Percentiles rank a stretch among this genome's conserved stretches.
phyloP scores from a whole-genome alignment of 345 rosid species.

The Schrenkiella parvula region DNA sequence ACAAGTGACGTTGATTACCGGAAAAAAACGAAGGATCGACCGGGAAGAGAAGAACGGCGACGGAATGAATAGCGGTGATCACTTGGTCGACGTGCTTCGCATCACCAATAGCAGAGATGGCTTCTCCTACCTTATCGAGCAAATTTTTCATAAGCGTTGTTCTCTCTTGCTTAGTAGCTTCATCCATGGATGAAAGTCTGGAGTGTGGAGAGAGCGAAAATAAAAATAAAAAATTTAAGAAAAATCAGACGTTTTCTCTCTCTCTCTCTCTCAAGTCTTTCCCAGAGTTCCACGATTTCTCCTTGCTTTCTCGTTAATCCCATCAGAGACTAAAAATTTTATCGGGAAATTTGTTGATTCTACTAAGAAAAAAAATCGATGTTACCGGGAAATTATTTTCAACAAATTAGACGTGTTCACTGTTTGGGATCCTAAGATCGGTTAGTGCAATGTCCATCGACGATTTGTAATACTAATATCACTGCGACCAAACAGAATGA shows the following conservation, averaged over 20 bases:
- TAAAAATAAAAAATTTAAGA: background rate
- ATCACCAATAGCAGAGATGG: conserved; percentile 41
- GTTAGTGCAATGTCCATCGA: too few species aligned
- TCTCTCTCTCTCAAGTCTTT: too few species aligned
- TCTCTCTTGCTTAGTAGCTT: conserved; percentile 13
- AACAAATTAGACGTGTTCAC: too few species aligned
- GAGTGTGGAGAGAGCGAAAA: background rate
- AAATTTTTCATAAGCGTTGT: conserved; percentile 29
- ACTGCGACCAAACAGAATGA: too few species aligned
- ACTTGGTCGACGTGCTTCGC: conserved; percentile 75
- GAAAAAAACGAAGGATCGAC: conserved; percentile 51
- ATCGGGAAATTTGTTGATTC: background rate
- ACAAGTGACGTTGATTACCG: conserved; percentile 35
- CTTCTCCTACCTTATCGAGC: conserved; percentile 57
- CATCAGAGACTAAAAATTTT: too few species aligned
- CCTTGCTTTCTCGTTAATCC: too few species aligned
- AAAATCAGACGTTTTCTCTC: background rate
- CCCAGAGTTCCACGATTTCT: too few species aligned
- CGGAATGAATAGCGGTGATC: conserved; percentile 67
- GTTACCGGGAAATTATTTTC: background rate
- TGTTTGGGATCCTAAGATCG: too few species aligned
- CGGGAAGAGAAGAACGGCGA: conserved; percentile 73
- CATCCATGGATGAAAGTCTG: conserved; percentile 26
- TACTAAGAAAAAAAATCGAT: background rate
- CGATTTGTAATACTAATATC: too few species aligned